A percentile compares a stretch with the other conserved stretches of the same genome.
Conservation (phyloP, 805 yeast species). For the Helenozyma rhizophorensis region DNA sequence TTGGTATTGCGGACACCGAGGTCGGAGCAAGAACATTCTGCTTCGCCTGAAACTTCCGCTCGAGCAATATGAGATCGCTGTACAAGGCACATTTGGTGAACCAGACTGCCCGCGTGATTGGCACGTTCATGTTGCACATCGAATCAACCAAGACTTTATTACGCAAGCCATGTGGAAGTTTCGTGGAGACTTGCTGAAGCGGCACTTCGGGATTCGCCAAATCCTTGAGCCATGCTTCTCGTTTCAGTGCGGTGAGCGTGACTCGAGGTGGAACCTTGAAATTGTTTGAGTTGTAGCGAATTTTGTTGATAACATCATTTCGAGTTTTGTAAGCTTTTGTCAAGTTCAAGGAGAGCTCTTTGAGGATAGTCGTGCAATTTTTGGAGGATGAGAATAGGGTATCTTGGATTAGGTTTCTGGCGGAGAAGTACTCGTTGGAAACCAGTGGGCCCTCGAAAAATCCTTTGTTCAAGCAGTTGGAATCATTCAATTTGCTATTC, state of each 20-base stretch:
- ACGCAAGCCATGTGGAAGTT: constrained; percentile 87
- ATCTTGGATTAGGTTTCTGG: constrained; percentile 54
- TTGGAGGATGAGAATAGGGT: constrained; percentile 34
- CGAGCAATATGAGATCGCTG: constrained; percentile 39
- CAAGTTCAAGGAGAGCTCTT: constrained; percentile 36
- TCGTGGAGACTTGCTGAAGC: constrained; percentile 61
- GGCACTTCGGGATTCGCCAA: constrained; percentile 67
- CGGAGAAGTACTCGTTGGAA: constrained; percentile 64
- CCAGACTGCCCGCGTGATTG: constrained; percentile 85
- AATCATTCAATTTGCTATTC: constrained; percentile 47
- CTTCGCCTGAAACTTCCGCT: constrained; percentile 26
- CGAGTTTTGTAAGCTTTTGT: constrained; percentile 34
- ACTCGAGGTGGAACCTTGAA: constrained; percentile 86
- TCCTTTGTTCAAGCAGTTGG: constrained; percentile 61
- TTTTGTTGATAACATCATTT: constrained; percentile 38
- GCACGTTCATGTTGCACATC: constrained; percentile 62
- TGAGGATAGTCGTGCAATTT: constrained; percentile 31
- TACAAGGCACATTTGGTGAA: constrained; percentile 81
- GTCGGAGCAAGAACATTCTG: constrained; percentile 2
- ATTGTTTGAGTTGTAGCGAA: constrained; percentile 27
- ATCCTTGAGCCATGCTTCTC: constrained; percentile 82
- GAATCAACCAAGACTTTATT: constrained; percentile 71
- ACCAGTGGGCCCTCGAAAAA: constrained; percentile 60
- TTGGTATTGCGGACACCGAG: constrained; percentile 3
- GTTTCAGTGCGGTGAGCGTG: constrained; percentile 80